These are phyloP conservation scores for Penicillium pancosmium DNA, from an alignment of 495 filamentous ascomycete species.

Conservation along the genomic window DNA sequence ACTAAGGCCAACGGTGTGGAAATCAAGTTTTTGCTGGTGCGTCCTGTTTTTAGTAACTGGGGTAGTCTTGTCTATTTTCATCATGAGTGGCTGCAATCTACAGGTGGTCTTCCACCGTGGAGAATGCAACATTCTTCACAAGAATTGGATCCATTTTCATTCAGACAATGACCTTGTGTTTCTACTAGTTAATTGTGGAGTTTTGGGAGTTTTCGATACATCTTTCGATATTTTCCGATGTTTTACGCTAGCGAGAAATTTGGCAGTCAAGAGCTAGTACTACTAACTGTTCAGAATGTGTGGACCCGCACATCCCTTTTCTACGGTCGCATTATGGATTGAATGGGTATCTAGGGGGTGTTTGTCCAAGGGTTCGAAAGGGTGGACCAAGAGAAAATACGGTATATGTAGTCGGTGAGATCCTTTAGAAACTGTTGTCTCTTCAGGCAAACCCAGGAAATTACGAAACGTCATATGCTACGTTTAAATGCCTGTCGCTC, in stretches of 20 bases:
- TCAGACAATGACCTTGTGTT: too few species aligned
- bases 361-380: background rate
- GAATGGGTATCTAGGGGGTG: background rate
- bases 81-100: background rate
- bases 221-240: too few species aligned
- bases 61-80: background rate
- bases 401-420: too few species aligned
- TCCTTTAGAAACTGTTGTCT: too few species aligned
- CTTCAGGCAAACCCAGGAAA: too few species aligned
- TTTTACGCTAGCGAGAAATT: too few species aligned
- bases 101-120: background rate
- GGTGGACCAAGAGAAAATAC: background rate
- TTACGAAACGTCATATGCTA: background rate
- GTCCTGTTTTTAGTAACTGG: constrained; percentile 5
- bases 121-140: background rate
- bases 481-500: background rate
- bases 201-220: too few species aligned
- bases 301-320: background rate
- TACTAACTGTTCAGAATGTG: too few species aligned
- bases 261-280: too few species aligned
- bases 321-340: background rate
- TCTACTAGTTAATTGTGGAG: too few species aligned
- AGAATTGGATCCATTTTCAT: background rate
- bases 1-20: constrained; percentile 14
- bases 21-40: constrained; percentile 17